Evolutionary conservation across 208 protist genomes (phyloP), one percentile per base, ranked within the genome.

Genomic region (Wallacemonas sp.): DNA sequence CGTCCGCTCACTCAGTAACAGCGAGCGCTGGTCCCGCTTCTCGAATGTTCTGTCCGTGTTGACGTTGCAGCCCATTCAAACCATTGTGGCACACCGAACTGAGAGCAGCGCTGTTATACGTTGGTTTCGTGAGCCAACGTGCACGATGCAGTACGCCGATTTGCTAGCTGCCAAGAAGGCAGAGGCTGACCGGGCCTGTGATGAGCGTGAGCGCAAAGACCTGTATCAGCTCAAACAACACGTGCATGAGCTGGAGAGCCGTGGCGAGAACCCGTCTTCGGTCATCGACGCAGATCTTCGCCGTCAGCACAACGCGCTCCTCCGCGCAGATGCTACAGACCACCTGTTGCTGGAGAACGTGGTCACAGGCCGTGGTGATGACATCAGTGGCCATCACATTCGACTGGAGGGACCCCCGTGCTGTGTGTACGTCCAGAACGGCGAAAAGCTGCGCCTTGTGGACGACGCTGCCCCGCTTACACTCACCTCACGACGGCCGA

Each of bases 221-320:
- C 67, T 94, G 2, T 90, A 88, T 47, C 87, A 92, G 60, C 62
- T 96, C 24, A 94, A 97, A 72, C 76, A 85, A 28, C 79, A 70
- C 26, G 38, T 90, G 34, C 91, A 96, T 66, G 85, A 90, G 51
- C 75, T 90, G 70, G 87, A 91, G 63, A 79, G 72, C 28, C 77
- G 74, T 11, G 75, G 72, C 2, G 85, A 89, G 59, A 31, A 65
- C 21, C 36, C 56, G 22, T 49, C 39, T 9, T 45, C 39, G 9
- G 53, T 53, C 46, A 65, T 84, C 5, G 77, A 89, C 66, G 68
- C 84, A 19, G 68, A 75, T 11, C 45, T 80, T 34, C 80, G 91
- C 9, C 72, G 74, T 53, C 84, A 92, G 66, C 81, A 92, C 71
- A 93, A 96, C 68, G 75, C 70, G 2, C 64, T 79, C 42, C 65